A percentile compares a stretch with the other conserved stretches of the same genome.
Evolutionary conservation across 768 basidiomycete species (phyloP).

Genomic region (Tephrocybe sp.): DNA sequence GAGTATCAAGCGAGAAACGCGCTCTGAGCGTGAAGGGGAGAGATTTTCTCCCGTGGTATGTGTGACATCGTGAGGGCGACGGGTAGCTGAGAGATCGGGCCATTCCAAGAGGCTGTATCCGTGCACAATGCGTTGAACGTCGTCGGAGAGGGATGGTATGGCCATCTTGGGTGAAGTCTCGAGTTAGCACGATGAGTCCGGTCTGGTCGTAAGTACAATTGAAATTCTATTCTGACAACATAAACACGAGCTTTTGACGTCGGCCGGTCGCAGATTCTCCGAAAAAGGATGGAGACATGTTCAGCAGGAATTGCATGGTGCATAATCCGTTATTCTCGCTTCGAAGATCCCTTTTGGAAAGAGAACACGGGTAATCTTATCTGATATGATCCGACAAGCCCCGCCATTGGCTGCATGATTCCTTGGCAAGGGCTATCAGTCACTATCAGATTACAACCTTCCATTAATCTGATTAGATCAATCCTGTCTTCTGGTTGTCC

Average conservation of each 20-base stretch:
- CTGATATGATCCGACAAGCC: slow-evolving; percentile 28
- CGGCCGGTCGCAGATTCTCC: not conserved
- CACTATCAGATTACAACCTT: slow-evolving; percentile 26
- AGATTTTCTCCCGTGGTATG: slow-evolving; percentile 9
- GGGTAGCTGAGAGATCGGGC: slow-evolving; percentile 30
- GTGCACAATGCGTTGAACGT: slow-evolving; percentile 16
- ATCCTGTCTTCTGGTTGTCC: not conserved
- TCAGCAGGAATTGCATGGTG: not conserved
- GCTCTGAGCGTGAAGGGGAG: not conserved
- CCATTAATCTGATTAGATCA: slow-evolving; percentile 28
- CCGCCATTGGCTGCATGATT: slow-evolving; percentile 21
- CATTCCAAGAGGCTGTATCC: slow-evolving; percentile 30
- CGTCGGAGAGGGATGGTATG: not conserved
- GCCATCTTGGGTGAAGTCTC: slow-evolving; percentile 7
- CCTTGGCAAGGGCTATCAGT: slow-evolving; percentile 22
- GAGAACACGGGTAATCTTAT: slow-evolving; percentile 28
- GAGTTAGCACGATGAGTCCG: not conserved
- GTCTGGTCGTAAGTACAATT: not conserved
- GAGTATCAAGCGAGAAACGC: slow-evolving; percentile 17
- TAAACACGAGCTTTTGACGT: slow-evolving; percentile 5
- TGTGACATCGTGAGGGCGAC: slow-evolving; percentile 15
- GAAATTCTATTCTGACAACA: not conserved
- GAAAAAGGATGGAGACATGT: not conserved
- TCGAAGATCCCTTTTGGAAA: slow-evolving; percentile 11
- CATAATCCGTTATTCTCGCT: not conserved